Percentiles rank a stretch among this genome's conserved stretches.
Conservation (phyloP, 2,329 filamentous ascomycete species). For the Xylariaceae sp. region DNA sequence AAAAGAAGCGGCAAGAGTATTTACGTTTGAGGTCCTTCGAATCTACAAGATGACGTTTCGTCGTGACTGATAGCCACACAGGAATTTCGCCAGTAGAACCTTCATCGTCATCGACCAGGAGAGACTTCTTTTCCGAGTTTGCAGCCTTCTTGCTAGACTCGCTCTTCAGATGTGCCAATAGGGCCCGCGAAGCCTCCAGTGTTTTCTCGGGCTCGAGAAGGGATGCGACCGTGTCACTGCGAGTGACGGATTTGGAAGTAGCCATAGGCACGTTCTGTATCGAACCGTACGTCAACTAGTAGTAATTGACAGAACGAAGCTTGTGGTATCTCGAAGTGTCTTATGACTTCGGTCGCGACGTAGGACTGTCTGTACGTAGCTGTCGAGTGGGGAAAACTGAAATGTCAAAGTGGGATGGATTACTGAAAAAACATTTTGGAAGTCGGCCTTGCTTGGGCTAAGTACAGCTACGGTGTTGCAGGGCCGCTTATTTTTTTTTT, state of each 20-base stretch:
- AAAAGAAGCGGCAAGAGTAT: not conserved
- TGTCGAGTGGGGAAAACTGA: too few relatives aligned
- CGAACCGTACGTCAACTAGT: too few relatives aligned
- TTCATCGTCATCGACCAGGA: constrained; percentile 54
- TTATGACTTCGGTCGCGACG: too few relatives aligned
- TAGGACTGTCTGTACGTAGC: too few relatives aligned
- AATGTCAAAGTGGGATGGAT: too few relatives aligned
- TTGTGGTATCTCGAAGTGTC: too few relatives aligned
- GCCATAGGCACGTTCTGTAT: constrained; percentile 40
- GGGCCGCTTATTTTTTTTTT: too few relatives aligned
- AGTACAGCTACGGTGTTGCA: too few relatives aligned
- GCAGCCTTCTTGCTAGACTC: constrained; percentile 54
- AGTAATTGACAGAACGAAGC: too few relatives aligned
- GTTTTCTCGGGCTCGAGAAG: constrained; percentile 49
- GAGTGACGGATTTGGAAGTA: constrained; percentile 40
- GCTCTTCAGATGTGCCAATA: constrained; percentile 66
- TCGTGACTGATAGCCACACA: constrained; percentile 67
- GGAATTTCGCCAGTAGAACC: constrained; percentile 55
- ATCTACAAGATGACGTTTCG: constrained; percentile 71
- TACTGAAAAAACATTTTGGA: too few relatives aligned
- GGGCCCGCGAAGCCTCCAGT: constrained; percentile 67
- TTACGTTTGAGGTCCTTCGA: constrained; percentile 52
- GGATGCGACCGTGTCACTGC: constrained; percentile 39
- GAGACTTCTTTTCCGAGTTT: constrained; percentile 61
- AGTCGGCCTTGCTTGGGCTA: too few relatives aligned